Evolutionary conservation across 768 basidiomycete species (phyloP).

Genomic region (Suillus fuscotomentosus): DNA sequence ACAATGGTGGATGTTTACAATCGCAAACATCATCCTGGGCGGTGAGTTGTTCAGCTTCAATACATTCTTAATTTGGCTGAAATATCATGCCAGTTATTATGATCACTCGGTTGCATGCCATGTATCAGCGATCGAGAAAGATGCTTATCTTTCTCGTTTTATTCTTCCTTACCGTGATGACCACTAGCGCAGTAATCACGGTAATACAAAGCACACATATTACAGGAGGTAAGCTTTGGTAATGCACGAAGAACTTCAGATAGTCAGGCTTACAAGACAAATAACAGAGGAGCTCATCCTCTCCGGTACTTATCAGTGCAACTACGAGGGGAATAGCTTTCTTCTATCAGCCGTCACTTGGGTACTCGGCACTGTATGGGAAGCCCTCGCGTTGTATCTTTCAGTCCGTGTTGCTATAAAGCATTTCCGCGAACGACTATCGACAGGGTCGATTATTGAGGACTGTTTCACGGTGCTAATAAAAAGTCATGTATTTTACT

Average conservation of each 20-base stretch:
- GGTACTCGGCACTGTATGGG: background rate
- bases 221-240: background rate
- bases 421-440: background rate
- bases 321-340: fast-evolving
- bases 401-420: background rate
- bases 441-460: background rate
- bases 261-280: background rate
- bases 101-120: background rate
- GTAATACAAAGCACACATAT: background rate
- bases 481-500: background rate
- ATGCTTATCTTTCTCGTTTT: background rate
- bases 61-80: background rate
- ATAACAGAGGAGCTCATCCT: background rate
- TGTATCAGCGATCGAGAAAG: background rate
- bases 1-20: background rate
- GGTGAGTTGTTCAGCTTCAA: background rate
- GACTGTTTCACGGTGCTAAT: background rate
- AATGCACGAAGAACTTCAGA: background rate
- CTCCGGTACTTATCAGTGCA: background rate
- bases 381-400: background rate
- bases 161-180: background rate
- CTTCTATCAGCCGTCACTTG: background rate
- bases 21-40: background rate
- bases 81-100: background rate
- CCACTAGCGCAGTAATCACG: background rate